Percentiles rank a stretch among this genome's conserved stretches.
Conservation (phyloP, 306 rosid genomes). For the Medicago arabica region DNA sequence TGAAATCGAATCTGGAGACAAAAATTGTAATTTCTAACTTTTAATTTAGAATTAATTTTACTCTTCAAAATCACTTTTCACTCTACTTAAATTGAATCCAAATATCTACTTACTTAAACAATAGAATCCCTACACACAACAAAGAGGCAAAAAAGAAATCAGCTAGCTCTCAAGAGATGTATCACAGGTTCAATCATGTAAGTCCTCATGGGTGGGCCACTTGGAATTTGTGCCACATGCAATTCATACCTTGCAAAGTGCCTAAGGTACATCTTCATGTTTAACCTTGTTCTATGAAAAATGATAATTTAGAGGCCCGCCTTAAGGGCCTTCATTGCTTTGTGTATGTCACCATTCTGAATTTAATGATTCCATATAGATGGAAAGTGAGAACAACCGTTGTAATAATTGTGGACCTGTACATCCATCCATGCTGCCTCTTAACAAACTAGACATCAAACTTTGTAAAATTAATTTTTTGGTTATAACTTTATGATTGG, state of each 20-base stretch:
- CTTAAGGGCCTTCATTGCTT: conserved; percentile 37
- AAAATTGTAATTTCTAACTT: too few relatives aligned
- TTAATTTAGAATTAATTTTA: too few relatives aligned
- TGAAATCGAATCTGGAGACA: too few relatives aligned
- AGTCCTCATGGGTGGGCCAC: conserved; percentile 42
- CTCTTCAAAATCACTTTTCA: too few relatives aligned
- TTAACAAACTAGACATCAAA: conserved; percentile 31
- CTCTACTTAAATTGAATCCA: too few relatives aligned
- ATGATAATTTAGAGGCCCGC: conserved; percentile 28
- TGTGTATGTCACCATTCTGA: conserved; percentile 38
- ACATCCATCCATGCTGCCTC: conserved; percentile 18
- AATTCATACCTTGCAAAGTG: conserved; percentile 39
- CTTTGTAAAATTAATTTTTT: conserved; percentile 30
- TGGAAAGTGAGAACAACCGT: conserved; percentile 26
- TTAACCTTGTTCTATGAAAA: conserved; percentile 40
- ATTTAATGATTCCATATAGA: conserved; percentile 35
- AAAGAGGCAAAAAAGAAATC: too few relatives aligned
- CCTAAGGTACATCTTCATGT: conserved; percentile 43
- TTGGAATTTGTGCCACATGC: conserved; percentile 47
- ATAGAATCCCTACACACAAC: background rate
- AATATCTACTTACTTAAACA: background rate
- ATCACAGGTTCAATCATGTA: conserved; percentile 40
- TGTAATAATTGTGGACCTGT: conserved; percentile 27
- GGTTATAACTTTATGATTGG: conserved; percentile 20
- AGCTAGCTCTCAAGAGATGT: background rate